phyloP scores from a whole-genome alignment of 805 yeast genomes.

The Ogataea methanolica region DNA sequence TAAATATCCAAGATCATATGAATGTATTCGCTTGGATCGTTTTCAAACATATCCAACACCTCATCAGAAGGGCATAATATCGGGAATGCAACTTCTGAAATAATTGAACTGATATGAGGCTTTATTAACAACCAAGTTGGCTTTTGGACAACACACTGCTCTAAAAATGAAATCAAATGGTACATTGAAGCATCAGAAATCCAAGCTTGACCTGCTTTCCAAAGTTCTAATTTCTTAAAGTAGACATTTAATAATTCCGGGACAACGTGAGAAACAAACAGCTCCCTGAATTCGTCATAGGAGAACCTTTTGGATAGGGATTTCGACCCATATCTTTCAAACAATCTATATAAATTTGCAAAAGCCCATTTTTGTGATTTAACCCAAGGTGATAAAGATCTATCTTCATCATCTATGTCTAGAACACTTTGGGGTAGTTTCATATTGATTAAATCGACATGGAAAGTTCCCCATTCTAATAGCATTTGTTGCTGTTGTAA shows the following conservation, averaged over 20 bases:
- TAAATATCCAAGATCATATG: conserved; percentile 66
- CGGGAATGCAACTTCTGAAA: conserved; percentile 76
- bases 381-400: conserved; percentile 54
- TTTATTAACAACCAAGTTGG: conserved; percentile 65
- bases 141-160: conserved; percentile 53
- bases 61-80: conserved; percentile 69
- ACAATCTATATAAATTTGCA: conserved; percentile 68
- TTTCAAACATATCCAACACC: conserved; percentile 71
- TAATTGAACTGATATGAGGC: conserved; percentile 61
- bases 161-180: conserved; percentile 60
- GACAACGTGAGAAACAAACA: conserved; percentile 54
- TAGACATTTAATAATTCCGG: conserved; percentile 69
- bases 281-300: conserved; percentile 55
- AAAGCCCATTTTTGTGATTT: conserved; percentile 87
- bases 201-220: conserved; percentile 71
- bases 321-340: conserved; percentile 62
- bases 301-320: conserved; percentile 41
- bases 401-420: conserved; percentile 48
- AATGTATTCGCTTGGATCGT: conserved; percentile 89
- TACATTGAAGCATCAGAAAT: conserved; percentile 60
- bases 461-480: conserved; percentile 72
- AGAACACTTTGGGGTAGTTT: conserved; percentile 50
- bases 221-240: conserved; percentile 62
- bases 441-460: conserved; percentile 60
- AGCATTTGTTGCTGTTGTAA: conserved; percentile 51